Evolutionary conservation across 352 stramenopile species (phyloP).

Genomic region (Salisapilia sapeloensis): DNA sequence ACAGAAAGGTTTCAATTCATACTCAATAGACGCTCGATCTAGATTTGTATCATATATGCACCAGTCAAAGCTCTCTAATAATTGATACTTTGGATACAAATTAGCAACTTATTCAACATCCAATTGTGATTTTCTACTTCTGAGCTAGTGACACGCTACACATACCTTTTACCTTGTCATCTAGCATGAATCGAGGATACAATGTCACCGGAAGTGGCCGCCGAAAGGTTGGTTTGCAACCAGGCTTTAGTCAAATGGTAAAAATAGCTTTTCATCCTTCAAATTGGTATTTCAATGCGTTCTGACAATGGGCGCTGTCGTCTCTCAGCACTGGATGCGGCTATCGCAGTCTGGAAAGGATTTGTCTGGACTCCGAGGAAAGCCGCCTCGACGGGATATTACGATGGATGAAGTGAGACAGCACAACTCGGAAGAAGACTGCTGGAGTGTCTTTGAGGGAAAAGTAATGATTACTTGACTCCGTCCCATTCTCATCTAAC

Average conservation of each 20-base stretch:
- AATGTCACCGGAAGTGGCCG: too few relatives aligned
- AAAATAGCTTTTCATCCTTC: conserved; percentile 3
- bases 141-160: too few relatives aligned
- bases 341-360: conserved; percentile 73
- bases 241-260: conserved; percentile 86
- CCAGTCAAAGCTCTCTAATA: too few relatives aligned
- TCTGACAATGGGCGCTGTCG: conserved; percentile 1
- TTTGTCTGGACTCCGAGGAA: conserved; percentile 58
- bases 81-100: too few relatives aligned
- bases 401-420: conserved; percentile 68
- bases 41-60: too few relatives aligned
- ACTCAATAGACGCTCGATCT: too few relatives aligned
- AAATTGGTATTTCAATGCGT: background rate
- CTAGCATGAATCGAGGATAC: too few relatives aligned
- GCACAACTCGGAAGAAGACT: conserved; percentile 84
- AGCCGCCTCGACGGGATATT: conserved; percentile 34
- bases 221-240: conserved; percentile 66
- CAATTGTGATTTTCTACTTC: too few relatives aligned
- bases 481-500: background rate
- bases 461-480: conserved; percentile 28
- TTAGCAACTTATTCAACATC: too few relatives aligned
- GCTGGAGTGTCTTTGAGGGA: conserved; percentile 86
- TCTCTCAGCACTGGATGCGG: conserved; percentile 82
- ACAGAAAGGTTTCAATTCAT: too few relatives aligned
- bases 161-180: too few relatives aligned